Conservation (phyloP, 306 rosid species). For the Ochetophila trinervis region DNA sequence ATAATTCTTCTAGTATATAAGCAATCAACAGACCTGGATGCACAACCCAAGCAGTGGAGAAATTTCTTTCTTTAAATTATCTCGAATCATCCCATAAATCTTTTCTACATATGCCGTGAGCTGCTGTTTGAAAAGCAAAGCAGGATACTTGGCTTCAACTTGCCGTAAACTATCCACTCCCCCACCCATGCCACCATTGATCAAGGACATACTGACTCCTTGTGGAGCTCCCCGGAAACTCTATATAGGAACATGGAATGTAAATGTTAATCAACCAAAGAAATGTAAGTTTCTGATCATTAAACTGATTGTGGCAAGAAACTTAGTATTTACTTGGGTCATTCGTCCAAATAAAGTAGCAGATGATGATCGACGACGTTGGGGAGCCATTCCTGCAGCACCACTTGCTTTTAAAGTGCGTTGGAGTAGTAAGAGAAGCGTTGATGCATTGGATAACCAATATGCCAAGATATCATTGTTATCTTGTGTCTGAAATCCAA, state of each 20-base stretch:
- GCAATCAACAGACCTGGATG: slow-evolving; percentile 63
- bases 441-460: slow-evolving; percentile 98
- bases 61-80: slow-evolving; percentile 91
- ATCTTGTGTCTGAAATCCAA: slow-evolving; percentile 69
- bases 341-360: slow-evolving; percentile 93
- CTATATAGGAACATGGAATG: slow-evolving; percentile 34
- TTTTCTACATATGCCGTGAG: slow-evolving; percentile 98
- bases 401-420: slow-evolving; percentile 98
- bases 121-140: slow-evolving; percentile 93
- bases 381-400: slow-evolving; percentile 98
- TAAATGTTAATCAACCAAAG: slow-evolving; percentile 14
- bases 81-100: slow-evolving; percentile 96
- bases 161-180: slow-evolving; percentile 82
- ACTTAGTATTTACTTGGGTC: slow-evolving; percentile 68
- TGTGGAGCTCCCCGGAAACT: slow-evolving; percentile 91
- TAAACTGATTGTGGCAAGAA: slow-evolving; percentile 21
- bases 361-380: slow-evolving; percentile 84
- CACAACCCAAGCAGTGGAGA: slow-evolving; percentile 96
- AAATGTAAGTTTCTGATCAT: slow-evolving; percentile 8
- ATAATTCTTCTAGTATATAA: background rate
- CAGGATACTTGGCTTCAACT: slow-evolving; percentile 99
- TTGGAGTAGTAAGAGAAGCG: slow-evolving; percentile 89
- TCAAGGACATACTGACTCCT: slow-evolving; percentile 76
- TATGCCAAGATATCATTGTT: slow-evolving; percentile 85
- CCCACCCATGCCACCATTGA: slow-evolving; percentile 70